A percentile compares a stretch with the other conserved stretches of the same genome.
These are phyloP conservation scores for Lizonia empirigonia DNA, from an alignment of 2,329 filamentous ascomycete genomes.

Conservation along the genomic window DNA sequence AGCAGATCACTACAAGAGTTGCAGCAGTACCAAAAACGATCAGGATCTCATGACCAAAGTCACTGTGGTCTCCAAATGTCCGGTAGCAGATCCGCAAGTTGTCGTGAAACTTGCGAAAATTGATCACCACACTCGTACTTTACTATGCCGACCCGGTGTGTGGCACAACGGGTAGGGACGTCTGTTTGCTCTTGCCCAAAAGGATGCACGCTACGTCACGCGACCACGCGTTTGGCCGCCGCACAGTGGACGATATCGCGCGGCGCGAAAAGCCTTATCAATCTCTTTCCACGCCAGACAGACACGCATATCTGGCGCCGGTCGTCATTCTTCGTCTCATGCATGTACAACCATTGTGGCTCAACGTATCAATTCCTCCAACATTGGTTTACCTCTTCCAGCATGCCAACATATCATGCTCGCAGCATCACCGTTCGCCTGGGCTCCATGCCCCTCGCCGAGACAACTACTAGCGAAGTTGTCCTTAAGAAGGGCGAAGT, in stretches of 20 bases:
- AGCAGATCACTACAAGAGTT: background rate
- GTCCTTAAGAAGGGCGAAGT: constrained; percentile 27
- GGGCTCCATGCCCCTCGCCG: constrained; percentile 30
- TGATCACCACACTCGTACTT: too few relatives aligned
- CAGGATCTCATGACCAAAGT: background rate
- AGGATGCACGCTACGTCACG: constrained; percentile 22
- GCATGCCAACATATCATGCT: constrained; percentile 44
- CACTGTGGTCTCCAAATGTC: background rate
- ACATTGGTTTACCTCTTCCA: background rate
- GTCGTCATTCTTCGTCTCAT: background rate
- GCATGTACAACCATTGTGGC: background rate
- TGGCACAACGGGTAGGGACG: constrained; percentile 5
- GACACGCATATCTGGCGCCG: background rate
- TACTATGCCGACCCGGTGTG: background rate
- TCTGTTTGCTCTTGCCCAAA: constrained; percentile 19
- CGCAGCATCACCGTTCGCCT: constrained; percentile 34
- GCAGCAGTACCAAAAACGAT: background rate
- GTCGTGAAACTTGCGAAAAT: background rate
- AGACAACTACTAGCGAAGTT: constrained; percentile 33
- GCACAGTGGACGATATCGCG: constrained; percentile 7
- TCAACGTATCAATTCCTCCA: background rate
- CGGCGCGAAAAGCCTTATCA: background rate
- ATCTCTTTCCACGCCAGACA: constrained; percentile 6
- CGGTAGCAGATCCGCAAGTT: background rate
- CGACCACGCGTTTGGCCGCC: constrained; percentile 13